Conservation (phyloP, 441 rosid species). For the Gossypium lobatum region DNA sequence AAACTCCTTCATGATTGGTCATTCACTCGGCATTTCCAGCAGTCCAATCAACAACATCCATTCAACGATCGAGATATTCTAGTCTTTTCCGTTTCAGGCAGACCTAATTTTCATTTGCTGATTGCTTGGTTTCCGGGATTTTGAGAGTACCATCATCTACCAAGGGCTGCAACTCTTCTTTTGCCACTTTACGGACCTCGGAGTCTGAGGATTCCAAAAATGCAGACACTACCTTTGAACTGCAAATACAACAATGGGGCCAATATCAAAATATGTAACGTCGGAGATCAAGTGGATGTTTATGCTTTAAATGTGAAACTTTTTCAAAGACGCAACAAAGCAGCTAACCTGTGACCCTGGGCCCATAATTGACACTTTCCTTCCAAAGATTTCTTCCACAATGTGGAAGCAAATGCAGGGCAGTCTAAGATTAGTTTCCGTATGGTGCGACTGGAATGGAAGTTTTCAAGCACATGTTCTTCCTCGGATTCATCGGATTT, state of each 20-base stretch:
- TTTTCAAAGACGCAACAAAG: neutral
- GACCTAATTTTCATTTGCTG: conserved; percentile 20
- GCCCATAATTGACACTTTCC: conserved; percentile 71
- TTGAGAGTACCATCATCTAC: conserved; percentile 54
- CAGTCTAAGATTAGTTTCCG: conserved; percentile 71
- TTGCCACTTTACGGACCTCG: conserved; percentile 40
- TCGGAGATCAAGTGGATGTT: neutral
- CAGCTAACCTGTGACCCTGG: conserved; percentile 78
- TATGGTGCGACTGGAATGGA: conserved; percentile 79
- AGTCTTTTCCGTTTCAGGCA: neutral
- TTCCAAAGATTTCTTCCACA: conserved; percentile 71
- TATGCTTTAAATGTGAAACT: neutral
- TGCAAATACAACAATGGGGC: conserved; percentile 29
- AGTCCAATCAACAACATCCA: neutral
- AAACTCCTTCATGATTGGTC: neutral
- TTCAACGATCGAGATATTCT: neutral
- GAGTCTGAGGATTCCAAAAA: conserved; percentile 59
- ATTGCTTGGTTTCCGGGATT: conserved; percentile 36
- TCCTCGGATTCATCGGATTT: conserved; percentile 44
- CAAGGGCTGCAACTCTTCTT: conserved; percentile 64
- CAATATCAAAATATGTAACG: neutral
- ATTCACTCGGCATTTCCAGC: neutral
- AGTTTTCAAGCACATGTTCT: conserved; percentile 75
- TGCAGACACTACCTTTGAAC: conserved; percentile 65
- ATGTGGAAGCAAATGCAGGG: conserved; percentile 60